phyloP scores from a whole-genome alignment of 352 stramenopile genomes.

The Hyaloperonospora brassicae region DNA sequence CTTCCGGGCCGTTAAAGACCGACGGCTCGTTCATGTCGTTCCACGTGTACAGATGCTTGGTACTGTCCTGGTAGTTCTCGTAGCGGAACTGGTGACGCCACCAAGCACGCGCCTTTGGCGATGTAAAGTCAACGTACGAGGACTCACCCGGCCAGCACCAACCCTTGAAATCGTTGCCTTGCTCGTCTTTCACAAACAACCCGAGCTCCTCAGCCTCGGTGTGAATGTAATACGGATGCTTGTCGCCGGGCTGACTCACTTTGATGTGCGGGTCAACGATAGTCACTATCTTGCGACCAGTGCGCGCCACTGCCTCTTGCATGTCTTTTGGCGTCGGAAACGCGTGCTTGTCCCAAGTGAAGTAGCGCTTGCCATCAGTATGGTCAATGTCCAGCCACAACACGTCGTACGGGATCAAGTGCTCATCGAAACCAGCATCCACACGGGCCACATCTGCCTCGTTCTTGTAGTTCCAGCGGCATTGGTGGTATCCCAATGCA shows the following conservation, averaged over 20 bases:
- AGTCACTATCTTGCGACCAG: slow-evolving; percentile 96
- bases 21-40: slow-evolving; percentile 99
- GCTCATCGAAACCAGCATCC: slow-evolving; percentile 89
- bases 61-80: slow-evolving; percentile 91
- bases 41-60: slow-evolving; percentile 94
- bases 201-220: slow-evolving; percentile 73
- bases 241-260: slow-evolving; percentile 75
- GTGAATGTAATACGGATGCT: slow-evolving; percentile 87
- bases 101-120: slow-evolving; percentile 88
- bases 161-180: slow-evolving; percentile 95
- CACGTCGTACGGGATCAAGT: slow-evolving; percentile 99
- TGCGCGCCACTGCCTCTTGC: slow-evolving; percentile 86
- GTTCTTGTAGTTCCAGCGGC: slow-evolving; percentile 99
- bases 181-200: slow-evolving; percentile 95
- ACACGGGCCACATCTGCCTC: slow-evolving; percentile 91
- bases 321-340: slow-evolving; percentile 95
- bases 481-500: slow-evolving; percentile 97
- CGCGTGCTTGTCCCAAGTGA: slow-evolving; percentile 94
- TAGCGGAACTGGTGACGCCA: slow-evolving; percentile 95
- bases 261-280: slow-evolving; percentile 99
- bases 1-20: slow-evolving; percentile 99
- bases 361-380: slow-evolving; percentile 97
- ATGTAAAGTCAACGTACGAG: slow-evolving; percentile 98
- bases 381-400: slow-evolving; percentile 99
- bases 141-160: slow-evolving; percentile 99